Base-by-base conservation (phyloP, 192 early-diverging fungal species). In the Coemansia sp. region DNA sequence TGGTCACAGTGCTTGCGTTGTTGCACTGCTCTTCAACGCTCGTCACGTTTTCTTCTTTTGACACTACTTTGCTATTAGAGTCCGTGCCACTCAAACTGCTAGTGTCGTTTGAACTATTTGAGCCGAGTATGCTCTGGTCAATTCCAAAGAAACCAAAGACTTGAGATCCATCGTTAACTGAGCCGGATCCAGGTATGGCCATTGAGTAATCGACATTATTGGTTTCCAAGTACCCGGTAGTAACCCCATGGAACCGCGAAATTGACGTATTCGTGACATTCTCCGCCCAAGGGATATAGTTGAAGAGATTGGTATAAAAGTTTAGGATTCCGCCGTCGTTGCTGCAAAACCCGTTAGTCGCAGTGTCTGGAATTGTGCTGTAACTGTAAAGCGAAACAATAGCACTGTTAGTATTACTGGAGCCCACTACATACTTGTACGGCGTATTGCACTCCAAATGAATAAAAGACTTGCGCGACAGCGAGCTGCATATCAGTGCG, bases 261-360 rank as follows among this genome's bases (percentile, higher is more conserved):
- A 59, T 38, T 18, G 33, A 14, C 35, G 26, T 18, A 21, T 52
- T 26, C n/a, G 44, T 46, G 26, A 21, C 57, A n/a, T 45, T 20
- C 5, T 58, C 57, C 0, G 34, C 43, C 65, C 65, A 67, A 6
- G 65, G 65, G 35, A 67, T 67, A 36, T 59, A 67, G 41, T 67
- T 67, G 33, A 59, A 35, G 6, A 38, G 18, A 16, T 59, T 59
- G 1, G 57, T 59, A n/a, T 59, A 59, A 59, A 36, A 59, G 57
- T 59, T 38, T 35, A 8, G 26, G 34, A 59, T 59, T n/a, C 35
- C 34, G n/a, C 30, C 57, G 18, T 38, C 57, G 6, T 51, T 59
- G 4, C 55, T 46, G 20, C 65, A 67, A 20, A 67, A 60, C 7
- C n/a, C 39, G 57, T 59, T 57, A 16, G 10, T 5, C 5, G 57